phyloP scores from a whole-genome alignment of 2,329 filamentous ascomycete species.

The Colletotrichum sansevieriae region DNA sequence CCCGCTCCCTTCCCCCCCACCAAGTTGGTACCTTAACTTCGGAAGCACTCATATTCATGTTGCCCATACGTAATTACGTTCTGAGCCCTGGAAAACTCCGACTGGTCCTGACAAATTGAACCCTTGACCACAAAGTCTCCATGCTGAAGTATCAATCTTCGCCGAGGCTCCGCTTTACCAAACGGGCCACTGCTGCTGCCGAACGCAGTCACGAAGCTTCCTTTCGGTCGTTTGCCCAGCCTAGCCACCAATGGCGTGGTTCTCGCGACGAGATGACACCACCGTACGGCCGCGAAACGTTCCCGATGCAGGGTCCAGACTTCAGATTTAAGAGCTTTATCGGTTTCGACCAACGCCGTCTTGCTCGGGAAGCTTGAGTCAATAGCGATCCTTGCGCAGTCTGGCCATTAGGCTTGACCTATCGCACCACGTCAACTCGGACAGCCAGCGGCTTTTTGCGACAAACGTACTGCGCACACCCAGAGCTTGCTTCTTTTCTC shows the following conservation, averaged over 20 bases:
- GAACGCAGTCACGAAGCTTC: conserved; percentile 26
- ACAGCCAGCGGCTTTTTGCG: conserved; percentile 19
- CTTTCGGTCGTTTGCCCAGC: conserved; percentile 7
- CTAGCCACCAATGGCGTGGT: conserved; percentile 25
- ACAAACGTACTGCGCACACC: not conserved
- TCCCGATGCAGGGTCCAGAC: conserved; percentile 28
- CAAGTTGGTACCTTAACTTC: conserved; percentile 20
- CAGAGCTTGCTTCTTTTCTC: not conserved
- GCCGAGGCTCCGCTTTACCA: conserved; percentile 12
- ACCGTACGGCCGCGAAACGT: conserved; percentile 20
- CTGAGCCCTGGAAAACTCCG: conserved; percentile 25
- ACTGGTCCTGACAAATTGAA: conserved; percentile 25
- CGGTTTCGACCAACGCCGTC: conserved; percentile 7
- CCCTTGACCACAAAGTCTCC: conserved; percentile 23
- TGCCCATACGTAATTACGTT: conserved; percentile 29
- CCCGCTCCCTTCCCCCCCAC: conserved; percentile 22
- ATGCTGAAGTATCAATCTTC: conserved; percentile 24
- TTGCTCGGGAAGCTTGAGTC: conserved; percentile 10
- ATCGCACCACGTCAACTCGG: conserved; percentile 1
- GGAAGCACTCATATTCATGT: conserved; percentile 14
- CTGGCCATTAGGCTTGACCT: conserved; percentile 4
- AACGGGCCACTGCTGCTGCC: conserved; percentile 17
- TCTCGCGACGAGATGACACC: conserved; percentile 22
- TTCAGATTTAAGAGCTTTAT: conserved; percentile 19
- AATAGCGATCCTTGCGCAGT: conserved; percentile 7